These are phyloP conservation scores for Salvia splendens DNA, from an alignment of 257 asterid species.

Conservation along the genomic window DNA sequence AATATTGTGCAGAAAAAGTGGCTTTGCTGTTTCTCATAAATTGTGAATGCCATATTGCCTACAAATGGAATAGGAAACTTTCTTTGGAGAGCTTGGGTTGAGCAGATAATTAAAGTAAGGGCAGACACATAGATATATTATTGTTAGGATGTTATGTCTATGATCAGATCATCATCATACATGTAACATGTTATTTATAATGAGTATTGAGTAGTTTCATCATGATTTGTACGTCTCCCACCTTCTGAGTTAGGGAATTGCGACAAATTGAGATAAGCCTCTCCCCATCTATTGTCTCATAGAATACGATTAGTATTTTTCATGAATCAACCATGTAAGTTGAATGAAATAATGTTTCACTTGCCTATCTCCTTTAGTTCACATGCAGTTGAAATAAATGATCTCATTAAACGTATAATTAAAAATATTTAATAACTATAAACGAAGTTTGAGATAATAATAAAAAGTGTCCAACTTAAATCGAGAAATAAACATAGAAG, in stretches of 20 bases:
- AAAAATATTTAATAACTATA: background rate
- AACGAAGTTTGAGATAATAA: background rate
- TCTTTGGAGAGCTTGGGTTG: constrained; percentile 17
- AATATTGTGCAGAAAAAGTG: constrained; percentile 36
- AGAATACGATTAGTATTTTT: background rate
- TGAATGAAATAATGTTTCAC: background rate
- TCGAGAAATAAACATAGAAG: background rate
- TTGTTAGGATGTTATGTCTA: background rate
- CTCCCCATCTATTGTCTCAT: background rate
- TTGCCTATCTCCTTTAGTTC: background rate
- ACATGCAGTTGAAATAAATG: too few relatives aligned
- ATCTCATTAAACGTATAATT: too few relatives aligned
- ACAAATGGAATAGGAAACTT: constrained; percentile 6
- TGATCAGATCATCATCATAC: background rate
- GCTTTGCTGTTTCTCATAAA: constrained; percentile 38
- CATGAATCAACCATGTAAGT: background rate
- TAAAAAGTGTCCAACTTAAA: background rate
- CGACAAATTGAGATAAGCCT: background rate
- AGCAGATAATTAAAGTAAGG: constrained; percentile 11
- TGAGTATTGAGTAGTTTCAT: too few relatives aligned
- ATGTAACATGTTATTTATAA: too few relatives aligned
- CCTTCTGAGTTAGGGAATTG: background rate
- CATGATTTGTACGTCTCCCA: background rate
- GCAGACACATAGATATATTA: background rate
- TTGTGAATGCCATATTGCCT: constrained; percentile 17